Evolutionary conservation across 1,284 basidiomycete genomes (phyloP).

Genomic region (Pseudozyma pruni): DNA sequence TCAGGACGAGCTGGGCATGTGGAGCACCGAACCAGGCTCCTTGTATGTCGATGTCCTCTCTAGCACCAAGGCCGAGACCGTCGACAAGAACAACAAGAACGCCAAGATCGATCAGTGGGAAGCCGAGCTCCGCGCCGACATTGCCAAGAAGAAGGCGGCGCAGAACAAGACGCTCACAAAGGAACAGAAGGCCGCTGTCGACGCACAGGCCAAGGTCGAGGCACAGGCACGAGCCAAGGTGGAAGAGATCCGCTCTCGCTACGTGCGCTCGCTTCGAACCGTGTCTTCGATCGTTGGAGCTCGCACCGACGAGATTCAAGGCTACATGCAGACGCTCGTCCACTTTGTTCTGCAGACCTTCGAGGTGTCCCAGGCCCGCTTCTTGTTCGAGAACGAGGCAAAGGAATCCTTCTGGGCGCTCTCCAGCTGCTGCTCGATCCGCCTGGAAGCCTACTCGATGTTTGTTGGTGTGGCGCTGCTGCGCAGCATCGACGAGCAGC

Average conservation of each 20-base stretch:
- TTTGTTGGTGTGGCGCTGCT: constrained; percentile 55
- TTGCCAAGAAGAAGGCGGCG: constrained; percentile 65
- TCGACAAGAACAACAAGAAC: constrained; percentile 54
- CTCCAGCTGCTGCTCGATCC: constrained; percentile 51
- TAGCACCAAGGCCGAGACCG: constrained; percentile 35
- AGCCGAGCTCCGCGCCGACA: constrained; percentile 62
- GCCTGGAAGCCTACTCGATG: constrained; percentile 50
- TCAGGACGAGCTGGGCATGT: constrained; percentile 62
- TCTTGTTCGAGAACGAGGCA: constrained; percentile 38
- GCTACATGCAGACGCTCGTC: constrained; percentile 53
- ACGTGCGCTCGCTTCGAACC: constrained; percentile 48
- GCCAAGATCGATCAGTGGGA: constrained; percentile 65
- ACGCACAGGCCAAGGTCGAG: constrained; percentile 61
- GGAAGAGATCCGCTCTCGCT: constrained; percentile 38
- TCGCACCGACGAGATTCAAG: constrained; percentile 46
- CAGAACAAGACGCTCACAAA: constrained; percentile 59
- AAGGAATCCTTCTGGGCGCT: constrained; percentile 51
- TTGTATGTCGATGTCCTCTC: constrained; percentile 62
- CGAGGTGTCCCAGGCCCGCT: constrained; percentile 40
- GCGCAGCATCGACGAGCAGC: constrained; percentile 51
- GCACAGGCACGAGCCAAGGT: constrained; percentile 54
- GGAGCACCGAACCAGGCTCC: constrained; percentile 55
- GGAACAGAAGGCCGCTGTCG: constrained; percentile 60
- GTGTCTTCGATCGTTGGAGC: constrained; percentile 49
- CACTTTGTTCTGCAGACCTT: constrained; percentile 37